phyloP scores from a whole-genome alignment of 768 basidiomycete species.

The Hysterangium stoloniferum region DNA sequence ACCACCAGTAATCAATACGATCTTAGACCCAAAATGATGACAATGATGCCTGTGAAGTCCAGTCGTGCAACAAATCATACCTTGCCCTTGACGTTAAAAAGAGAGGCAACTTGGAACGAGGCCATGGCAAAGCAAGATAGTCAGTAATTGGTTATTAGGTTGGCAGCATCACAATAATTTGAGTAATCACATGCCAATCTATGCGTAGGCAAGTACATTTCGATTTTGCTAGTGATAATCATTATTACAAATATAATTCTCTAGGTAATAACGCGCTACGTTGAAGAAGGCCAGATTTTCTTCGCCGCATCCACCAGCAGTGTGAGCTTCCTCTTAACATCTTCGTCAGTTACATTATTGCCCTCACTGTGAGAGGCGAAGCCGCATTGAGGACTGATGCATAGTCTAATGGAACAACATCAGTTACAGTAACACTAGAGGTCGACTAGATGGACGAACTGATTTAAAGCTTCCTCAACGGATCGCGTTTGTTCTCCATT shows the following conservation, averaged over 20 bases:
- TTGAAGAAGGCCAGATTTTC: slow-evolving; percentile 32
- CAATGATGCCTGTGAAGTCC: too few relatives aligned
- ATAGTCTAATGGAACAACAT: slow-evolving; percentile 29
- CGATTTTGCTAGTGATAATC: neutral
- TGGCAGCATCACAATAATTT: neutral
- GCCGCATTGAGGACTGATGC: slow-evolving; percentile 57
- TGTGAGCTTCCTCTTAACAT: slow-evolving; percentile 40
- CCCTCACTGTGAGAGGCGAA: slow-evolving; percentile 54
- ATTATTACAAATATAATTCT: too few relatives aligned
- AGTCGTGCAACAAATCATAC: neutral
- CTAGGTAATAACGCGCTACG: neutral
- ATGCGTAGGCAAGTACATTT: neutral
- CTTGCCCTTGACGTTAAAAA: slow-evolving; percentile 46
- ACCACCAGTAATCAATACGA: slow-evolving; percentile 60
- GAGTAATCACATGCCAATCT: neutral
- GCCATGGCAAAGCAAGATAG: slow-evolving; percentile 23
- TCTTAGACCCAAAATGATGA: slow-evolving; percentile 12
- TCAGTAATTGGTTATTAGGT: neutral
- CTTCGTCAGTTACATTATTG: slow-evolving; percentile 43
- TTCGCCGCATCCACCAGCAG: slow-evolving; percentile 39
- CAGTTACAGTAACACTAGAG: neutral
- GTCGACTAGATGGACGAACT: slow-evolving; percentile 24
- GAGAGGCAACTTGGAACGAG: slow-evolving; percentile 27
- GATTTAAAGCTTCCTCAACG: slow-evolving; percentile 43
- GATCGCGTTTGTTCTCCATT: slow-evolving; percentile 36